phyloP scores from a whole-genome alignment of 139 green algal species.

The Closterium sp. region DNA sequence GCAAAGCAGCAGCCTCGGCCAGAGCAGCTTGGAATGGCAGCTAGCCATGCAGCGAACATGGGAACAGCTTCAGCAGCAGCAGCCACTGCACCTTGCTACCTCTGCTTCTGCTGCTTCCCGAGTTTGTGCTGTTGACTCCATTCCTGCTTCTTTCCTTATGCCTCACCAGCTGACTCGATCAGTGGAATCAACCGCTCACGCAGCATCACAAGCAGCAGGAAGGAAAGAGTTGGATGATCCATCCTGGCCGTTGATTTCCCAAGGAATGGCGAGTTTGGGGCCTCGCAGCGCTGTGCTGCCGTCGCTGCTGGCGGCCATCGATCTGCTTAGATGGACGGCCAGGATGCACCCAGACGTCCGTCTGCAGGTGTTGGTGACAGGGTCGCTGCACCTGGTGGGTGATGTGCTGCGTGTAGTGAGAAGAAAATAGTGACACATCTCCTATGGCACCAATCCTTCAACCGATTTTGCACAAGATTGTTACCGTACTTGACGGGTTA shows the following conservation, averaged over 20 bases:
- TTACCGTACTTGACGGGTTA: too few relatives aligned
- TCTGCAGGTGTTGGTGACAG: constrained; percentile 88
- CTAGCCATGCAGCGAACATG: not conserved
- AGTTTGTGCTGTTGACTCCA: not conserved
- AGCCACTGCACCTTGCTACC: constrained; percentile 36
- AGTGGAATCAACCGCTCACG: not conserved
- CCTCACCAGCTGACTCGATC: not conserved
- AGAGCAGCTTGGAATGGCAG: not conserved
- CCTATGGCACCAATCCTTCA: too few relatives aligned
- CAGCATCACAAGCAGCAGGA: not conserved
- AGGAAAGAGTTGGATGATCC: not conserved
- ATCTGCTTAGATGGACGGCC: constrained; percentile 59
- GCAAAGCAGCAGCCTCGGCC: not conserved
- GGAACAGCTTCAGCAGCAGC: not conserved
- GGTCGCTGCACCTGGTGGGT: constrained; percentile 91
- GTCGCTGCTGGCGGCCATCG: constrained; percentile 62
- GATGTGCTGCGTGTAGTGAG: constrained; percentile 62
- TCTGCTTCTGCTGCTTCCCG: not conserved
- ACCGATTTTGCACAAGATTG: too few relatives aligned
- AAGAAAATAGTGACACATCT: too few relatives aligned
- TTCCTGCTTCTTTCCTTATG: not conserved
- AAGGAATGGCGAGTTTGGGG: not conserved
- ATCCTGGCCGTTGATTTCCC: not conserved
- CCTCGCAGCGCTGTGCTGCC: constrained; percentile 60
- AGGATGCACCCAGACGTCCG: constrained; percentile 23